Conservation (phyloP, 108 stramenopile species). For the Parmales sp. region DNA sequence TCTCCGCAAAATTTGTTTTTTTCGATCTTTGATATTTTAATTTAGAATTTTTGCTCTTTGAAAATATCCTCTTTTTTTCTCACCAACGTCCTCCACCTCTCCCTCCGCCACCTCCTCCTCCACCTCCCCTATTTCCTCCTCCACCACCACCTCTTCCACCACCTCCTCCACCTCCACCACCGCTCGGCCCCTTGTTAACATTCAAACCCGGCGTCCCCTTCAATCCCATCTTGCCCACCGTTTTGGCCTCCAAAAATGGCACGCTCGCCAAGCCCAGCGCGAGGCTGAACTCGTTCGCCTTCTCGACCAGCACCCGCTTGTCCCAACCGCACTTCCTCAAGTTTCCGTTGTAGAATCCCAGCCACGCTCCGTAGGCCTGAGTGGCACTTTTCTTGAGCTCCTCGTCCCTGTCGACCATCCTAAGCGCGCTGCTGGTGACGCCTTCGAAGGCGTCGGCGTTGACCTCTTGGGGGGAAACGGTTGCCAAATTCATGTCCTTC, state of each 20-base stretch:
- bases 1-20: too few relatives aligned
- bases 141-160: constrained; percentile 15
- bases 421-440: constrained; percentile 20
- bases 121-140: not conserved
- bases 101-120: constrained; percentile 9
- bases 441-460: not conserved
- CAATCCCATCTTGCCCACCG: constrained; percentile 78
- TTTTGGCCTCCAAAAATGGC: constrained; percentile 57
- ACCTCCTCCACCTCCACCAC: constrained; percentile 19
- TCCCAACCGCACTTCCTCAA: constrained; percentile 34
- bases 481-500: constrained; percentile 12
- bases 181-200: constrained; percentile 26
- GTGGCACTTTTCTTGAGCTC: constrained; percentile 24
- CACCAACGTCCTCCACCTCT: not conserved
- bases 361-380: constrained; percentile 52
- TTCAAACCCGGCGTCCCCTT: constrained; percentile 52
- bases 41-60: too few relatives aligned
- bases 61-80: too few relatives aligned
- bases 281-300: constrained; percentile 39
- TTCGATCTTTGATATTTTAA: too few relatives aligned
- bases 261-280: constrained; percentile 43
- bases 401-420: constrained; percentile 19
- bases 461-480: not conserved
- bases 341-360: constrained; percentile 77
- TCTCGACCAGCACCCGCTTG: constrained; percentile 40